A percentile compares a stretch with the other conserved stretches of the same genome.
Evolutionary conservation across 352 stramenopile genomes (phyloP).

Genomic region (Globisporangium mamillatum): DNA sequence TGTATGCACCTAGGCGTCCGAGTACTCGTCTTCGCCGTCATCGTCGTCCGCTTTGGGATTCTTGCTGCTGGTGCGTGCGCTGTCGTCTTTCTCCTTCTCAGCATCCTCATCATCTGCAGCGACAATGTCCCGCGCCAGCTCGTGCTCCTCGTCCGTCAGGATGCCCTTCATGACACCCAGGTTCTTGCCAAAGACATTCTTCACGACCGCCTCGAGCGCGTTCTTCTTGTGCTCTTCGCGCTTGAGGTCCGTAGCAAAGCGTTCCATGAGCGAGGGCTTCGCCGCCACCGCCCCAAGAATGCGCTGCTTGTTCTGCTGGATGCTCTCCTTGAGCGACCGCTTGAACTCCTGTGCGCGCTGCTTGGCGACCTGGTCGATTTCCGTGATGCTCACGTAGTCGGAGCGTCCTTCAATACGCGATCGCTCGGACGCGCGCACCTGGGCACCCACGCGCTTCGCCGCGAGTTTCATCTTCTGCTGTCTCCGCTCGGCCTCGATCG

Average conservation of each 20-base stretch:
- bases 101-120: slow-evolving; percentile 25
- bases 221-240: slow-evolving; percentile 67
- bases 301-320: slow-evolving; percentile 62
- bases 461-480: slow-evolving; percentile 42
- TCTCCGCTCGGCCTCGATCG: slow-evolving; percentile 24
- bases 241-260: slow-evolving; percentile 66
- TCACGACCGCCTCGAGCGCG: slow-evolving; percentile 64
- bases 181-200: slow-evolving; percentile 71
- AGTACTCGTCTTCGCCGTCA: slow-evolving; percentile 16
- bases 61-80: slow-evolving; percentile 4
- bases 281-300: slow-evolving; percentile 42
- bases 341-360: slow-evolving; percentile 57
- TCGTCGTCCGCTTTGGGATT: slow-evolving; percentile 8
- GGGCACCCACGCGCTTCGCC: slow-evolving; percentile 43
- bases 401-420: slow-evolving; percentile 27
- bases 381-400: slow-evolving; percentile 50
- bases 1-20: slow-evolving; percentile 6
- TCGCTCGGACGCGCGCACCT: slow-evolving; percentile 53
- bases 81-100: background rate
- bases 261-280: slow-evolving; percentile 70
- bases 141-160: slow-evolving; percentile 65
- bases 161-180: slow-evolving; percentile 57
- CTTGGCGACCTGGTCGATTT: slow-evolving; percentile 40
- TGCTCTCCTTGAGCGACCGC: slow-evolving; percentile 55
- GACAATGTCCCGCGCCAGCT: slow-evolving; percentile 51